These are phyloP conservation scores for Bassia scoparia DNA, from an alignment of 148 eudicot genomes.

Conservation along the genomic window DNA sequence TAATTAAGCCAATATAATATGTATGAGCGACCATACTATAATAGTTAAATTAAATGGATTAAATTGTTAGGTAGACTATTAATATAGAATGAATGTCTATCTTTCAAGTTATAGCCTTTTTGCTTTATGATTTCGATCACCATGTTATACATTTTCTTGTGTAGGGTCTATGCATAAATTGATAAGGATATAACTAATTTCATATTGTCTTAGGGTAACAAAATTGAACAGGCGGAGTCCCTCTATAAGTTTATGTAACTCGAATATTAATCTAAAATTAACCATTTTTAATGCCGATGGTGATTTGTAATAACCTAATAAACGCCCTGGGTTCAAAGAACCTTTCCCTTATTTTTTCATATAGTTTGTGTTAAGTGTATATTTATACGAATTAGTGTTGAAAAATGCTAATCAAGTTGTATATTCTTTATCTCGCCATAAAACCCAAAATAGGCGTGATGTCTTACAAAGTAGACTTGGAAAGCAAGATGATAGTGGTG, in stretches of 20 bases:
- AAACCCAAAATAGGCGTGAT: slow-evolving; percentile 53
- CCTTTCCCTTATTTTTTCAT: not conserved
- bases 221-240: too few relatives aligned
- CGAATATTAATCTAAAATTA: too few relatives aligned
- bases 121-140: too few relatives aligned
- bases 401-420: not conserved
- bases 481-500: slow-evolving; percentile 86
- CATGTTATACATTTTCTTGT: not conserved
- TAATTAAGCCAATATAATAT: not conserved
- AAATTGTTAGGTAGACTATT: not conserved
- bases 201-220: too few relatives aligned
- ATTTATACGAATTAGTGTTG: not conserved
- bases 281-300: too few relatives aligned
- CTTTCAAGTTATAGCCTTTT: too few relatives aligned
- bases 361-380: not conserved
- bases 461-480: slow-evolving; percentile 78
- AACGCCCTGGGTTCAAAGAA: not conserved
- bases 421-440: not conserved
- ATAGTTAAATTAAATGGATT: not conserved
- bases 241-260: too few relatives aligned
- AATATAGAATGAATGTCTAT: too few relatives aligned
- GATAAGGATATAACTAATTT: too few relatives aligned
- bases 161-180: too few relatives aligned
- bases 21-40: not conserved
- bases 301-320: too few relatives aligned